Evolutionary conservation across 441 rosid species (phyloP), one percentile per base, ranked within the genome.

Genomic region (Erodium trifolium): DNA sequence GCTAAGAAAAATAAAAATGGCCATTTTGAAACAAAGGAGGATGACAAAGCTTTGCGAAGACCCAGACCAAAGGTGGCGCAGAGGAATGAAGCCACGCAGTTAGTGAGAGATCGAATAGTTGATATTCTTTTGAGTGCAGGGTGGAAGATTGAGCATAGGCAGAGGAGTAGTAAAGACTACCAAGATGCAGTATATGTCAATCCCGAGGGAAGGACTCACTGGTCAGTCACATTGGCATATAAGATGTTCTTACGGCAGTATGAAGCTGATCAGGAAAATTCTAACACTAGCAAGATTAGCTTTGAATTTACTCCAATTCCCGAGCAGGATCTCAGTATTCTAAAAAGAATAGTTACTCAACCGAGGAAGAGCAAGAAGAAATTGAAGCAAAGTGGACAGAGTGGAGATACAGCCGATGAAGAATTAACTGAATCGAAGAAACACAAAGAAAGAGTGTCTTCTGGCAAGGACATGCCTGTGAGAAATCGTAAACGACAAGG

Each of bases 161-260:
- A 92, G 57, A 81, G 96, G 68, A 41, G 77, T 63, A 85, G 87
- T 66, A 90, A 68, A 70, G 73, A 43, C 27, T 94, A 92, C 75
- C 51, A 45, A 2, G 98, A 88, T 84, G 89, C 99, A 57, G 97
- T 94, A 45, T 94, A 94, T 84, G 89, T 94, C 68, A 94, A 87
- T 84, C 97, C 96, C 66, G 82, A 85, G 73, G 97, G 98, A 63
- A 88, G 77, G 77, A 88, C 98, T 75, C 96, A 92, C 80, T 94
- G 99, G 99, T 94, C 99, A 59, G 80, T 90, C 74, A 94, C 99
- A 64, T 74, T 80, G 81, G 99, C 99, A 27, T 94, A 94, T 82
- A 83, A 78, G 34, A 71, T 76, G 71, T 90, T 92, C 49, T 88
- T 84, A 83, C 31, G 59, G 49, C 78, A 83, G 45, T 76, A 78